Percentiles rank a stretch among this genome's conserved stretches.
These are phyloP conservation scores for Rubroboletus satanas DNA, from an alignment of 768 basidiomycete species.

Conservation along the genomic window DNA sequence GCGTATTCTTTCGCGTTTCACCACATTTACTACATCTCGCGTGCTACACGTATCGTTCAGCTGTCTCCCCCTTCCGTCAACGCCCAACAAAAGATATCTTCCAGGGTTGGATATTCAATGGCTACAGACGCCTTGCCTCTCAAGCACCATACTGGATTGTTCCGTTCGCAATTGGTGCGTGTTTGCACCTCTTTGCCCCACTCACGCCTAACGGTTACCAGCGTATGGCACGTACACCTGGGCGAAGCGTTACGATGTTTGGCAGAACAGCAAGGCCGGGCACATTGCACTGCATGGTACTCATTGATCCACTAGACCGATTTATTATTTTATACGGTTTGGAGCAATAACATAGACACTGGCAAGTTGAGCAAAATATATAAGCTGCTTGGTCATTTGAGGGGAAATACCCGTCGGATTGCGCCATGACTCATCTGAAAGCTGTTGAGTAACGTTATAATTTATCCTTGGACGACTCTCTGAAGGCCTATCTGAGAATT, in stretches of 20 bases:
- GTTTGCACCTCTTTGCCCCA: neutral
- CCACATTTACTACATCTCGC: constrained; percentile 1
- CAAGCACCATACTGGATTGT: constrained; percentile 77
- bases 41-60: constrained; percentile 36
- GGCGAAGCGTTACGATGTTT: constrained; percentile 66
- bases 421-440: constrained; percentile 1
- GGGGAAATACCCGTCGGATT: neutral
- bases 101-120: constrained; percentile 80
- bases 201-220: constrained; percentile 28
- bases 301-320: constrained; percentile 17
- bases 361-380: neutral
- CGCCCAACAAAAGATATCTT: constrained; percentile 69
- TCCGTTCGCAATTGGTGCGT: constrained; percentile 75
- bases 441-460: too few species aligned
- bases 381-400: neutral
- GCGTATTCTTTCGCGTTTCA: neutral
- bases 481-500: too few species aligned
- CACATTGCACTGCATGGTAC: constrained; percentile 50
- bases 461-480: too few species aligned
- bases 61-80: constrained; percentile 78
- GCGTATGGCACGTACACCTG: constrained; percentile 78
- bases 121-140: constrained; percentile 68
- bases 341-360: constrained; percentile 17
- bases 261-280: constrained; percentile 78
- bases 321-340: constrained; percentile 10